phyloP scores from a whole-genome alignment of 2,329 filamentous ascomycete species.

The Venturiaceae sp. region DNA sequence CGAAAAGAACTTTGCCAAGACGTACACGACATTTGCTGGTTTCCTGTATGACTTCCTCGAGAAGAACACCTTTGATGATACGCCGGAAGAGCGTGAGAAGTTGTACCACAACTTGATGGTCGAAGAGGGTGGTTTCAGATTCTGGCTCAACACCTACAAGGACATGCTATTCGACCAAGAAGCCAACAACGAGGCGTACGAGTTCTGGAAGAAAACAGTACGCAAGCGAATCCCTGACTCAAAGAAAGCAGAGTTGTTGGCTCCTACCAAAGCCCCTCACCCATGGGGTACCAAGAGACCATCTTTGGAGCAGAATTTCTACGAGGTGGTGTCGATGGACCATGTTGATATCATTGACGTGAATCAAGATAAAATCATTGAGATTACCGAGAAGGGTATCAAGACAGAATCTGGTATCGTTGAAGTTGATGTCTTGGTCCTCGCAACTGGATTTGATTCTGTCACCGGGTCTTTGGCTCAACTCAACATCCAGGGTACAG shows the following conservation, averaged over 20 bases:
- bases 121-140: conserved; percentile 26
- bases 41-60: conserved; percentile 48
- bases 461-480: conserved; percentile 25
- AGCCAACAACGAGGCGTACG: conserved; percentile 28
- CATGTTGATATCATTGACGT: conserved; percentile 18
- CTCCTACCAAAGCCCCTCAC: conserved; percentile 14
- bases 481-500: conserved; percentile 22
- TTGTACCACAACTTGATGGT: conserved; percentile 29
- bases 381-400: conserved; percentile 18
- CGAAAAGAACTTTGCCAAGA: conserved; percentile 33
- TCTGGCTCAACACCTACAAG: conserved; percentile 26
- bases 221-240: conserved; percentile 18
- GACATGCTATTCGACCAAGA: conserved; percentile 25
- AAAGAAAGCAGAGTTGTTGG: conserved; percentile 17
- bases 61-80: conserved; percentile 42
- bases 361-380: conserved; percentile 17
- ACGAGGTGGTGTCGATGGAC: conserved; percentile 15
- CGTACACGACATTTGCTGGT: conserved; percentile 39
- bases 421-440: conserved; percentile 17
- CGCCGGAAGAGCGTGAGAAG: conserved; percentile 30
- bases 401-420: conserved; percentile 11
- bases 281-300: conserved; percentile 15
- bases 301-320: conserved; percentile 18
- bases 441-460: conserved; percentile 33
- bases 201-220: conserved; percentile 25